Conservation (phyloP, 2,329 filamentous ascomycete species). For the Leptodontidium sp. region DNA sequence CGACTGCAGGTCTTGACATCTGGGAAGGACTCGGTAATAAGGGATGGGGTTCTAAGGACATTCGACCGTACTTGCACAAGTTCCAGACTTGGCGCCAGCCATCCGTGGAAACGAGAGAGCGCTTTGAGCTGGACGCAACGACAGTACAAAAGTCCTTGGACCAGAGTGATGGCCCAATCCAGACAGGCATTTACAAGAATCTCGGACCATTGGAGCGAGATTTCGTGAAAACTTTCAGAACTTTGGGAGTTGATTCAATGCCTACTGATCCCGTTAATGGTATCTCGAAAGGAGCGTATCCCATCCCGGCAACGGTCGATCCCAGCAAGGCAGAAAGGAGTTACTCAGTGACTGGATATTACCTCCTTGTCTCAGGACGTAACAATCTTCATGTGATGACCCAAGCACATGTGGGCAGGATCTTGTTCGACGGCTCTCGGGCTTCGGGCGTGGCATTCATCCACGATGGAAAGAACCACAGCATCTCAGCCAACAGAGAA, state of each 20-base stretch:
- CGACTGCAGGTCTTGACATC: conserved; percentile 46
- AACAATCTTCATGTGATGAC: conserved; percentile 81
- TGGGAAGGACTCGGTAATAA: conserved; percentile 52
- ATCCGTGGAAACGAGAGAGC: neutral
- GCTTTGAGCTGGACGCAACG: neutral
- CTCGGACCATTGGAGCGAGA: neutral
- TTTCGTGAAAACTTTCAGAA: conserved; percentile 1
- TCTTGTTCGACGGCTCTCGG: conserved; percentile 56
- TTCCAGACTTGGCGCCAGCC: conserved; percentile 1
- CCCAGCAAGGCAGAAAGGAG: conserved; percentile 15
- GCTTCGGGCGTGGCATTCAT: neutral
- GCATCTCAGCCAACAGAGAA: conserved; percentile 44
- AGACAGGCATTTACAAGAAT: conserved; percentile 3
- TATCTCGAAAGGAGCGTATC: conserved; percentile 14
- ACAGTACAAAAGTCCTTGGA: neutral
- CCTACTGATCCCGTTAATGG: conserved; percentile 18
- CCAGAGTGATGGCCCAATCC: conserved; percentile 10
- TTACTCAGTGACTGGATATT: conserved; percentile 34
- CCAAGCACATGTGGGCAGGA: conserved; percentile 81
- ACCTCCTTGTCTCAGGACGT: conserved; percentile 23
- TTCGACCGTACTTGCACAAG: conserved; percentile 48
- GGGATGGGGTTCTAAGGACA: conserved; percentile 50
- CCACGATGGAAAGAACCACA: conserved; percentile 24
- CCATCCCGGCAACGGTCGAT: conserved; percentile 12
- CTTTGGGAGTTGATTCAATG: neutral